Conservation (phyloP, 805 yeast species). For the Lachancea meyersii region DNA sequence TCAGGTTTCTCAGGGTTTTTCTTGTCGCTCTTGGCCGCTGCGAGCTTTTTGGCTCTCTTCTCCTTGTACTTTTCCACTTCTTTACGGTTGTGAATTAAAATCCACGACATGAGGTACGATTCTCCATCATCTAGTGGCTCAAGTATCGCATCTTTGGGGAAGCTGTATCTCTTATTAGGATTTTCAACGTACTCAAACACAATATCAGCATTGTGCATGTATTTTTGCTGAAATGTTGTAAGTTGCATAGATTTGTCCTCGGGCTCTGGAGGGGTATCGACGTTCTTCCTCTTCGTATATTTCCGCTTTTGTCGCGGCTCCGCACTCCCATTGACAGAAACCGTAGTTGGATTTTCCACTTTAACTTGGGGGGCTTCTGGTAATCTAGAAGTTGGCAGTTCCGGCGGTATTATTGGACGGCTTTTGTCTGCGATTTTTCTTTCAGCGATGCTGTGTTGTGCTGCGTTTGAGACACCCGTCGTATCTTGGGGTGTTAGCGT, state of each 20-base stretch:
- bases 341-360: background rate
- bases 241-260: conserved; percentile 47
- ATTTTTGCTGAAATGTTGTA: conserved; percentile 73
- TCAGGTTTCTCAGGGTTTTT: conserved; percentile 12
- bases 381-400: conserved; percentile 5
- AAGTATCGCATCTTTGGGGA: conserved; percentile 72
- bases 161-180: conserved; percentile 60
- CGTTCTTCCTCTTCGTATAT: conserved; percentile 10
- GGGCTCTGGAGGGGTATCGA: conserved; percentile 9
- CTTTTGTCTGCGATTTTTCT: conserved; percentile 2
- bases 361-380: conserved; percentile 2
- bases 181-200: conserved; percentile 83
- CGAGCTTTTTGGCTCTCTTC: conserved; percentile 14
- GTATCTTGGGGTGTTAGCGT: conserved; percentile 5
- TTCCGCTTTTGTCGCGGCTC: conserved; percentile 12
- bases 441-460: conserved; percentile 5
- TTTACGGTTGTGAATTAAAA: conserved; percentile 28
- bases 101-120: conserved; percentile 30
- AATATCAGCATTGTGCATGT: conserved; percentile 60
- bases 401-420: conserved; percentile 1
- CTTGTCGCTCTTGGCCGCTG: conserved; percentile 9
- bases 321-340: background rate
- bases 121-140: conserved; percentile 40
- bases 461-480: conserved; percentile 12
- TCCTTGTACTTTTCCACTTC: conserved; percentile 23